Conservation (phyloP, 163 green algal genomes). For the Volvox carteri region DNA sequence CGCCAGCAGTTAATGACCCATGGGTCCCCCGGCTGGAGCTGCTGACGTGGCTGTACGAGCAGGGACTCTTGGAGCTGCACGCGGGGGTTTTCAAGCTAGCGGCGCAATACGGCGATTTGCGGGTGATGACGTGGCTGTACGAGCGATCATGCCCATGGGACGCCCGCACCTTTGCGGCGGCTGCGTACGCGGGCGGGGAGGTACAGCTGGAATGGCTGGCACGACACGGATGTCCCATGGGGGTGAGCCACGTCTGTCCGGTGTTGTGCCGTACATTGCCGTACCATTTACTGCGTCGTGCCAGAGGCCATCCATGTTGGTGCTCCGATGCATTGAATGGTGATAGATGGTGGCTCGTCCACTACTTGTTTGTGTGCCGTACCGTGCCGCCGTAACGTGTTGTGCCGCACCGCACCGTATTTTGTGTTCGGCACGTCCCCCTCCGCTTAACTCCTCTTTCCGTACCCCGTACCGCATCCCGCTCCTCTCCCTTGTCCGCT, state of each 20-base stretch:
- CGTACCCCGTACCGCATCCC: not conserved
- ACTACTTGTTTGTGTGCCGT: not conserved
- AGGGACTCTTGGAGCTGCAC: not conserved
- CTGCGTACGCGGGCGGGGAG: constrained; percentile 11
- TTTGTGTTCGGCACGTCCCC: not conserved
- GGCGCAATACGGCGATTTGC: constrained; percentile 4
- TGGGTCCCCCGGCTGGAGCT: not conserved
- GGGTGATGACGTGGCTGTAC: constrained; percentile 6
- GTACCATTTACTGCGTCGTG: not conserved
- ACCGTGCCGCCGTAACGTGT: not conserved
- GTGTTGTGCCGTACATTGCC: not conserved
- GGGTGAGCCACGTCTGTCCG: not conserved
- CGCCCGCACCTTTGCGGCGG: not conserved
- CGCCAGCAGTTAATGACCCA: not conserved
- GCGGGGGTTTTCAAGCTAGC: not conserved
- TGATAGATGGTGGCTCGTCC: not conserved
- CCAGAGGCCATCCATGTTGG: no score
- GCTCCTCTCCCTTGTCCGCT: no score
- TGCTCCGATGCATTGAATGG: not conserved
- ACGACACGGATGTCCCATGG: not conserved
- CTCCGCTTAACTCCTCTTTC: not conserved
- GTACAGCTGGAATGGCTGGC: constrained; percentile 34
- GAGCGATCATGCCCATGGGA: constrained; percentile 24
- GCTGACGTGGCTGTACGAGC: constrained; percentile 17
- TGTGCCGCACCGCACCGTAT: not conserved